Evolutionary conservation across 768 basidiomycete genomes (phyloP).

Genomic region (Calocybe gangraenosa): DNA sequence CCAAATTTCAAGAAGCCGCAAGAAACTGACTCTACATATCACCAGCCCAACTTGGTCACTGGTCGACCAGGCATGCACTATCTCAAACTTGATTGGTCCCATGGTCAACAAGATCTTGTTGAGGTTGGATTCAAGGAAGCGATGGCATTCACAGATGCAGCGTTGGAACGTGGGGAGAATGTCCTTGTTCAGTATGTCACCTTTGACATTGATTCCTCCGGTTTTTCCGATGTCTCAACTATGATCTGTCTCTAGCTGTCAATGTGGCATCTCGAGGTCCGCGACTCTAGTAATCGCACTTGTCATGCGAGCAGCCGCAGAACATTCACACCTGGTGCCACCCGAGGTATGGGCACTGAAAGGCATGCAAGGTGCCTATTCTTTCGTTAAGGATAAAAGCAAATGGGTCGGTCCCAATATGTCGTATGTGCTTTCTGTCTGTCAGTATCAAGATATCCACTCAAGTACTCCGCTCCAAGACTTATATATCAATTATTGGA

Average conservation of each 20-base stretch:
- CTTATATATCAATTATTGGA: slow-evolving; percentile 93
- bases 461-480: slow-evolving; percentile 31
- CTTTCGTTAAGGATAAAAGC: slow-evolving; percentile 87
- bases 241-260: slow-evolving; percentile 57
- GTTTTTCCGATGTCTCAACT: slow-evolving; percentile 17
- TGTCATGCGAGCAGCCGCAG: slow-evolving; percentile 88
- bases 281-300: slow-evolving; percentile 88
- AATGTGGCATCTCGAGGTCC: slow-evolving; percentile 90
- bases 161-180: slow-evolving; percentile 70
- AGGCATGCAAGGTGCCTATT: slow-evolving; percentile 88
- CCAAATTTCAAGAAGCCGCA: slow-evolving; percentile 50
- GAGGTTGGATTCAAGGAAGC: slow-evolving; percentile 72
- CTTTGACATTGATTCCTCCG: slow-evolving; percentile 10
- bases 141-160: slow-evolving; percentile 78
- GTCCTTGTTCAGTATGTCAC: slow-evolving; percentile 79
- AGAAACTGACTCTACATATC: slow-evolving; percentile 47
- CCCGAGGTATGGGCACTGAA: slow-evolving; percentile 74
- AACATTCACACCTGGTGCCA: slow-evolving; percentile 59
- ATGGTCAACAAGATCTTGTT: slow-evolving; percentile 89
- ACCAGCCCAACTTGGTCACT: slow-evolving; percentile 59
- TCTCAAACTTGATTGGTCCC: slow-evolving; percentile 88
- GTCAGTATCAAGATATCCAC: too few species aligned
- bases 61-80: slow-evolving; percentile 83
- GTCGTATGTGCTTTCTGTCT: slow-evolving; percentile 60
- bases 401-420: slow-evolving; percentile 90